A percentile compares a stretch with the other conserved stretches of the same genome.
Evolutionary conservation across 1,139 yeast genomes (phyloP).

Genomic region (Debaryomycetaceae sp.): DNA sequence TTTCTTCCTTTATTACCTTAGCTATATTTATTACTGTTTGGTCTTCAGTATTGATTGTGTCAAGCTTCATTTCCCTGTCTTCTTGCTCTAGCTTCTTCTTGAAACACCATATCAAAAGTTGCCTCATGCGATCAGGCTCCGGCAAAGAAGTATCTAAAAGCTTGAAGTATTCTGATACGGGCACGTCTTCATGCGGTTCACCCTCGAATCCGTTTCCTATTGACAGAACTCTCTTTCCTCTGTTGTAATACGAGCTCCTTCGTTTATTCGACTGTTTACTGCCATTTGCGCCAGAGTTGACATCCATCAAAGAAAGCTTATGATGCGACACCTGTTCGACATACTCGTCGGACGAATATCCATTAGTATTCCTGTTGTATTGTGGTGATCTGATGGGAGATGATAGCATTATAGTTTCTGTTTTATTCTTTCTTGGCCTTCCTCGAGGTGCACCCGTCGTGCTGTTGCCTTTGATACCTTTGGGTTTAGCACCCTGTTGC

Average conservation of each 20-base stretch:
- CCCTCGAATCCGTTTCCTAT: slow-evolving; percentile 73
- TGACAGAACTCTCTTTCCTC: slow-evolving; percentile 74
- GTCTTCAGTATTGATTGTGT: slow-evolving; percentile 25
- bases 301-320: slow-evolving; percentile 8
- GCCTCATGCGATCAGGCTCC: slow-evolving; percentile 72
- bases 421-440: not conserved
- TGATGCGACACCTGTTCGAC: slow-evolving; percentile 33
- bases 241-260: slow-evolving; percentile 48
- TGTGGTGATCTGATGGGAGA: slow-evolving; percentile 23
- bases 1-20: slow-evolving; percentile 62
- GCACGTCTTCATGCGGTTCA: slow-evolving; percentile 64
- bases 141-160: slow-evolving; percentile 61
- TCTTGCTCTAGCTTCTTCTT: slow-evolving; percentile 46
- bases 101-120: slow-evolving; percentile 67
- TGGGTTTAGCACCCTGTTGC: not conserved
- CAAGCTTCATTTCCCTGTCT: slow-evolving; percentile 22
- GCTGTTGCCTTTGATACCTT: not conserved
- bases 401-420: slow-evolving; percentile 11
- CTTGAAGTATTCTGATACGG: slow-evolving; percentile 56
- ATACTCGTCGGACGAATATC: slow-evolving; percentile 20
- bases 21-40: slow-evolving; percentile 52
- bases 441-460: not conserved
- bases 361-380: slow-evolving; percentile 5
- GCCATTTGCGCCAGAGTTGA: slow-evolving; percentile 14
- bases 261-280: slow-evolving; percentile 26